phyloP scores from a whole-genome alignment of 345 rosid species.

The Dipteronia sinensis region DNA sequence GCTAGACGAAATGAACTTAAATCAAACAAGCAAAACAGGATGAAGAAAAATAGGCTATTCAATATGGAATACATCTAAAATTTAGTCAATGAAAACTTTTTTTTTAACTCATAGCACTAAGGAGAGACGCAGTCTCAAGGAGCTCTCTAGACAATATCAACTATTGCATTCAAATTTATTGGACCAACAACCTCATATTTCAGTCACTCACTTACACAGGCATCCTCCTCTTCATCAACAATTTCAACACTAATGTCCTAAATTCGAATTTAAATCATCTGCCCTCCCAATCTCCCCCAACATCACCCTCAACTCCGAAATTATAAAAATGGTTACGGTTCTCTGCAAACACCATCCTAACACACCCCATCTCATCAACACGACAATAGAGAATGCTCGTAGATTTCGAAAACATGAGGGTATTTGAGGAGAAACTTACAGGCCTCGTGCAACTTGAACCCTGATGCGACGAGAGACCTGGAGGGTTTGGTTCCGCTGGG shows the following conservation, averaged over 20 bases:
- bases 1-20: neutral
- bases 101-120: neutral
- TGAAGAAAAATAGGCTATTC: neutral
- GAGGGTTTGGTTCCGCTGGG: too few species aligned
- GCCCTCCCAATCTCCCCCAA: too few species aligned
- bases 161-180: neutral
- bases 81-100: slow-evolving; percentile 21
- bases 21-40: neutral
- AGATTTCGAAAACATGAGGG: too few species aligned
- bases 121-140: slow-evolving; percentile 40
- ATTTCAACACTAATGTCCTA: slow-evolving; percentile 20
- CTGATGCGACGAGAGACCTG: too few species aligned
- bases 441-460: too few species aligned
- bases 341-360: too few species aligned
- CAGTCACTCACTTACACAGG: slow-evolving; percentile 15
- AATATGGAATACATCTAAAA: neutral
- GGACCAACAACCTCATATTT: neutral
- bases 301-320: too few species aligned
- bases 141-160: slow-evolving; percentile 40
- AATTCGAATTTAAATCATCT: too few species aligned
- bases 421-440: too few species aligned
- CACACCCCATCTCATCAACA: too few species aligned
- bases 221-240: neutral
- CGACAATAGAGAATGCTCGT: too few species aligned
- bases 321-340: too few species aligned